These are phyloP conservation scores for Ascochyta lentis DNA, from an alignment of 2,329 filamentous ascomycete species.

Conservation along the genomic window DNA sequence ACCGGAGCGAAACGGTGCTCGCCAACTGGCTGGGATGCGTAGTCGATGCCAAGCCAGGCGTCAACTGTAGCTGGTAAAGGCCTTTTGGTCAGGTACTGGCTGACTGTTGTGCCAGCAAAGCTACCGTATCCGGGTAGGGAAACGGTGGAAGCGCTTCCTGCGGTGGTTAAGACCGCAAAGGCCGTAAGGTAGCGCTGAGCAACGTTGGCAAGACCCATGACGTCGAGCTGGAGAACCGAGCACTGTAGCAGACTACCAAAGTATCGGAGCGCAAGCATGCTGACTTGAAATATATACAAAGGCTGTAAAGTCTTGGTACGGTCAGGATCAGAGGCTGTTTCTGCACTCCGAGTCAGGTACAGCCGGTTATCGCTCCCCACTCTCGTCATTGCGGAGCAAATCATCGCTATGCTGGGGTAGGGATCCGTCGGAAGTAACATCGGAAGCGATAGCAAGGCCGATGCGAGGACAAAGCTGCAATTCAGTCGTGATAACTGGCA, in stretches of 20 bases:
- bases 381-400: conserved; percentile 18
- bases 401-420: background rate
- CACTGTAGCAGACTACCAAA: background rate
- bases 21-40: conserved; percentile 48
- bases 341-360: conserved; percentile 3
- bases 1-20: conserved; percentile 50
- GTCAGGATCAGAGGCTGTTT: background rate
- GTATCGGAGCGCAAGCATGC: background rate
- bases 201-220: conserved; percentile 8
- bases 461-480: background rate
- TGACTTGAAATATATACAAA: conserved; percentile 1
- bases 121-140: conserved; percentile 48
- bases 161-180: conserved; percentile 3
- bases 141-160: conserved; percentile 17
- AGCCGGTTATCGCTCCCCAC: conserved; percentile 16
- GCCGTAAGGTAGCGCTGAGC: conserved; percentile 12
- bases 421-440: conserved; percentile 13
- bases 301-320: conserved; percentile 3
- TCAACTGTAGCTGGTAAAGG: conserved; percentile 48
- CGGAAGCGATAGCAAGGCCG: conserved; percentile 11
- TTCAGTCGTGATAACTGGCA: background rate
- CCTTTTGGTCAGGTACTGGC: conserved; percentile 46
- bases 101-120: conserved; percentile 48
- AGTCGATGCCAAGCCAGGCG: conserved; percentile 58
- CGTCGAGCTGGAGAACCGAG: background rate